Percentiles rank a stretch among this genome's conserved stretches.
Evolutionary conservation across 2,329 filamentous ascomycete genomes (phyloP).

Genomic region (Epichloe coenophiala): DNA sequence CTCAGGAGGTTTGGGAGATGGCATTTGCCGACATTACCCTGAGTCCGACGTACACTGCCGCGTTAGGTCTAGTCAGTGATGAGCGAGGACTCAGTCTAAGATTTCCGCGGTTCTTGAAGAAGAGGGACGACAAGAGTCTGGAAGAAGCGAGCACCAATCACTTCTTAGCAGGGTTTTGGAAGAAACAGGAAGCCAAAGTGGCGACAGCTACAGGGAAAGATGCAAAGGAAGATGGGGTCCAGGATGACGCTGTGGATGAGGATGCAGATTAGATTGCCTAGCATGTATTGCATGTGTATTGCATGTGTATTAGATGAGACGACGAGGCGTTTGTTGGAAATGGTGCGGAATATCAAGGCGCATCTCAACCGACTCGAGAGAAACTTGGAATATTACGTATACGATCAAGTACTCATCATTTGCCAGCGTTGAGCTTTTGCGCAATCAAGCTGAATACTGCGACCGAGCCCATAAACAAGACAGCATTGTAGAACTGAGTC

Average conservation of each 20-base stretch:
- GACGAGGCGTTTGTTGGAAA: background rate
- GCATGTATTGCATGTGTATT: background rate
- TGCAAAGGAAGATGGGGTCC: constrained; percentile 17
- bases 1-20: constrained; percentile 95
- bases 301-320: background rate
- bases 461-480: constrained; percentile 92
- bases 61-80: constrained; percentile 76
- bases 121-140: constrained; percentile 79
- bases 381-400: background rate
- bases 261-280: background rate
- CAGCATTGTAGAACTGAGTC: constrained; percentile 85
- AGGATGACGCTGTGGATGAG: background rate
- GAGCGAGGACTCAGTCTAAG: constrained; percentile 76
- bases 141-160: constrained; percentile 82
- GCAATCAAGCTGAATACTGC: constrained; percentile 88
- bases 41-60: constrained; percentile 83
- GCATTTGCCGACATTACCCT: constrained; percentile 92
- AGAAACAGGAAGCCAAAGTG: constrained; percentile 62
- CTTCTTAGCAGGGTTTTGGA: constrained; percentile 66
- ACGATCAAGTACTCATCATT: constrained; percentile 11
- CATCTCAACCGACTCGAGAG: background rate
- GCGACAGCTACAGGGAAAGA: constrained; percentile 12
- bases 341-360: background rate
- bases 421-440: constrained; percentile 59
- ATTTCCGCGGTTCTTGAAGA: constrained; percentile 80